Evolutionary conservation across 441 rosid genomes (phyloP).

Genomic region (Adansonia rubrostipa): DNA sequence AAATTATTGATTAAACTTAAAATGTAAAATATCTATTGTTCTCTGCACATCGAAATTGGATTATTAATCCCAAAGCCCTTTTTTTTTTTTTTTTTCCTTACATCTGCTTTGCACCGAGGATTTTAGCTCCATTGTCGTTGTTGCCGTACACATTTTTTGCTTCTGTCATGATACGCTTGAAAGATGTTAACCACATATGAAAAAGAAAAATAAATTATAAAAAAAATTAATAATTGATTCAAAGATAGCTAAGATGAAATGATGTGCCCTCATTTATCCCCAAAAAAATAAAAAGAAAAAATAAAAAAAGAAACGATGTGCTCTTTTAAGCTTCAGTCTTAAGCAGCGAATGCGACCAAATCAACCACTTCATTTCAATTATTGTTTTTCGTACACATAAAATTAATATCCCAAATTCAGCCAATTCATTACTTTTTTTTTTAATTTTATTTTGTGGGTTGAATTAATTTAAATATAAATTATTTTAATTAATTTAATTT

Average conservation of each 20-base stretch:
- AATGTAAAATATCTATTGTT: background rate
- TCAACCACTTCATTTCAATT: background rate
- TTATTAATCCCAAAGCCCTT: background rate
- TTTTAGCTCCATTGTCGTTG: background rate
- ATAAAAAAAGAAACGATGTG: too few species aligned
- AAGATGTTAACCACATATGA: constrained; percentile 1
- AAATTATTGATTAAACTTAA: background rate
- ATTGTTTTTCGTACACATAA: constrained; percentile 8
- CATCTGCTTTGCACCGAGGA: background rate
- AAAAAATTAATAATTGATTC: background rate
- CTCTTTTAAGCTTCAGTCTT: background rate
- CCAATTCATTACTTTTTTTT: background rate
- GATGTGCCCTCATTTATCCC: background rate
- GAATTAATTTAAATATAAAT: too few species aligned
- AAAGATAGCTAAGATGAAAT: background rate
- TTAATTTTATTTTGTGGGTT: too few species aligned
- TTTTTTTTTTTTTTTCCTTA: background rate
- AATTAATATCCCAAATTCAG: background rate
- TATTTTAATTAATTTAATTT: too few species aligned
- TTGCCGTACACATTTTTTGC: background rate
- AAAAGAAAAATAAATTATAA: too few species aligned
- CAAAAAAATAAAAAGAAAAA: too few species aligned
- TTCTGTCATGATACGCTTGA: background rate
- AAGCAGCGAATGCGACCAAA: background rate
- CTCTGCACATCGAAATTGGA: background rate